phyloP scores from a whole-genome alignment of 805 yeast species.

The Teunomyces atbi region DNA sequence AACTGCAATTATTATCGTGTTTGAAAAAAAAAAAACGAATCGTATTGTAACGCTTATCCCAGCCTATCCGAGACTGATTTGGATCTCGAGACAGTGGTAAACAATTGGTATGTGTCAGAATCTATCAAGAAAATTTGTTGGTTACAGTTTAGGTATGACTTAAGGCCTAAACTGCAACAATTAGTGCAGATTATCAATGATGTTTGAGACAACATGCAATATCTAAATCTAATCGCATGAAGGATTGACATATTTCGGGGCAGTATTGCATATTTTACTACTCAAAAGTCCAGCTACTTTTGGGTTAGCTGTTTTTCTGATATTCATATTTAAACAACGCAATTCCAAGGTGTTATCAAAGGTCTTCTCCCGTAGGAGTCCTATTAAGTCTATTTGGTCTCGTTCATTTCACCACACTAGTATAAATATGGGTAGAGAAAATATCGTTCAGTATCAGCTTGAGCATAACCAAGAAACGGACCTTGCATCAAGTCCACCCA shows the following conservation, averaged over 20 bases:
- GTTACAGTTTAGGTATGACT: neutral
- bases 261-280: neutral
- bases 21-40: too few relatives aligned
- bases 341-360: slow-evolving; percentile 3
- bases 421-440: slow-evolving; percentile 39
- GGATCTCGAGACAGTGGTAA: neutral
- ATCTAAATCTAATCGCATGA: neutral
- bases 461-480: slow-evolving; percentile 41
- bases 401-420: slow-evolving; percentile 3
- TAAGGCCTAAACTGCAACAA: neutral
- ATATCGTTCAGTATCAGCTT: slow-evolving; percentile 38
- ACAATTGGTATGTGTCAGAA: neutral
- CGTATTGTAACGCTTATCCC: too few relatives aligned
- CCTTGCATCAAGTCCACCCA: slow-evolving; percentile 11
- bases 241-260: neutral
- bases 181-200: slow-evolving; percentile 10
- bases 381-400: neutral
- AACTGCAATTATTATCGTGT: neutral
- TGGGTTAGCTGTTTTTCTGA: neutral
- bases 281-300: neutral
- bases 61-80: neutral
- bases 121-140: neutral
- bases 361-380: slow-evolving; percentile 1
- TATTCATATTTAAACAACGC: neutral
- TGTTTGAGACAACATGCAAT: slow-evolving; percentile 5